These are phyloP conservation scores for Epithemia pelagica DNA, from an alignment of 108 stramenopile genomes.

Conservation along the genomic window DNA sequence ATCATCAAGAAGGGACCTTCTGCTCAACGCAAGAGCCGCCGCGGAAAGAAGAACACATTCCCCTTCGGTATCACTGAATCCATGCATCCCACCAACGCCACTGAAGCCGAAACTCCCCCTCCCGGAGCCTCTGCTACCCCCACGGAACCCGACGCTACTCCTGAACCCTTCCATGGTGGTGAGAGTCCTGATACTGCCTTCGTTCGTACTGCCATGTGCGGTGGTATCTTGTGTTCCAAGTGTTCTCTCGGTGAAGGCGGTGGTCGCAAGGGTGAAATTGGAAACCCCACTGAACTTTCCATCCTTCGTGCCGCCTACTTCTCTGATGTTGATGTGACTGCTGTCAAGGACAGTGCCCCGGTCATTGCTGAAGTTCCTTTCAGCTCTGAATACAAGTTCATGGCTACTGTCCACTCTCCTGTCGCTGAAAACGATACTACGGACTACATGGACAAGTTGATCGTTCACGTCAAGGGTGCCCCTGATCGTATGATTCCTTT, in stretches of 20 bases:
- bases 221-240: slow-evolving; percentile 72
- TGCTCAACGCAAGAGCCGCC: slow-evolving; percentile 19
- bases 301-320: slow-evolving; percentile 79
- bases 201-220: slow-evolving; percentile 56
- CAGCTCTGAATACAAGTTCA: slow-evolving; percentile 83
- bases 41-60: slow-evolving; percentile 17
- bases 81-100: slow-evolving; percentile 15
- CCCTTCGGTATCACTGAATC: slow-evolving; percentile 8
- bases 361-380: slow-evolving; percentile 82
- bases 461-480: slow-evolving; percentile 93
- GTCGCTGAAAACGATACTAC: slow-evolving; percentile 7
- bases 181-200: slow-evolving; percentile 45
- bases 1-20: slow-evolving; percentile 31
- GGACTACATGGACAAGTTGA: slow-evolving; percentile 22
- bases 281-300: slow-evolving; percentile 82
- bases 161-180: too few relatives aligned
- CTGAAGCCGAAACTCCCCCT: slow-evolving; percentile 26
- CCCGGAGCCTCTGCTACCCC: slow-evolving; percentile 11
- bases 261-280: slow-evolving; percentile 73
- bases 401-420: slow-evolving; percentile 72
- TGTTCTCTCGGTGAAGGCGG: slow-evolving; percentile 70
- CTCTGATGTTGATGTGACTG: slow-evolving; percentile 58
- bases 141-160: too few relatives aligned
- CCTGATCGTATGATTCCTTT: slow-evolving; percentile 88
- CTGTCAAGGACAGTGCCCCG: slow-evolving; percentile 39